A percentile compares a stretch with the other conserved stretches of the same genome.
These are phyloP conservation scores for Terana coerulea DNA, from an alignment of 768 basidiomycete genomes.

Conservation along the genomic window DNA sequence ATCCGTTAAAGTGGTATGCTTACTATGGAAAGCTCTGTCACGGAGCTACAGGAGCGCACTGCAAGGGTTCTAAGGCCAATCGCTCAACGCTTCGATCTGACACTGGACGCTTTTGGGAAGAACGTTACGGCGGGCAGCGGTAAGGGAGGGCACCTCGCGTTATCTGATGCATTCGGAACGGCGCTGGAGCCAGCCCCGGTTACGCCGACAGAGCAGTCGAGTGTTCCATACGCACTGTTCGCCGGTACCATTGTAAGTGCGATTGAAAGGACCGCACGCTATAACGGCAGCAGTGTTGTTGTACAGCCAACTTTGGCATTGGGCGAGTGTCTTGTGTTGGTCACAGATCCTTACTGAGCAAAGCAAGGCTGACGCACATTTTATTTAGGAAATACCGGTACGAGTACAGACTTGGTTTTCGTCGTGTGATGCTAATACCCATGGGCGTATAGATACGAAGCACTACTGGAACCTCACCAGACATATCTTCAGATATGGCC, in stretches of 20 bases:
- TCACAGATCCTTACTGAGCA: background rate
- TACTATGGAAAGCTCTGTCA: slow-evolving; percentile 18
- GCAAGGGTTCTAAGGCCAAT: slow-evolving; percentile 37
- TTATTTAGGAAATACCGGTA: slow-evolving; percentile 25
- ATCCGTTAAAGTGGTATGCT: background rate
- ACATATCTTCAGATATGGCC: slow-evolving; percentile 69
- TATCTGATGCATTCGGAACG: slow-evolving; percentile 42
- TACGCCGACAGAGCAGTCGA: slow-evolving; percentile 33
- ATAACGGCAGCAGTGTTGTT: slow-evolving; percentile 4
- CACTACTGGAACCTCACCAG: slow-evolving; percentile 41
- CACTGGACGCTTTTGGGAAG: slow-evolving; percentile 54
- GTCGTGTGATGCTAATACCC: slow-evolving; percentile 6
- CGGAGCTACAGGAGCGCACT: slow-evolving; percentile 22
- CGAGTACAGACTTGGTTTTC: slow-evolving; percentile 16
- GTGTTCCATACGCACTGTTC: slow-evolving; percentile 29
- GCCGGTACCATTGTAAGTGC: slow-evolving; percentile 31
- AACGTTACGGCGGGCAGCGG: slow-evolving; percentile 30
- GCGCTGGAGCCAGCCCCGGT: slow-evolving; percentile 62
- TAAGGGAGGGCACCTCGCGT: slow-evolving; percentile 30
- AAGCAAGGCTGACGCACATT: background rate
- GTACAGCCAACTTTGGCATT: slow-evolving; percentile 6
- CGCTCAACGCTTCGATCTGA: slow-evolving; percentile 51
- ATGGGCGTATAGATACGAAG: slow-evolving; percentile 31
- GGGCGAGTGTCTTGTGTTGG: background rate
- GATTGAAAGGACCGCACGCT: slow-evolving; percentile 35